phyloP scores from a whole-genome alignment of 352 stramenopile genomes.

The Globisporangium nagaii region DNA sequence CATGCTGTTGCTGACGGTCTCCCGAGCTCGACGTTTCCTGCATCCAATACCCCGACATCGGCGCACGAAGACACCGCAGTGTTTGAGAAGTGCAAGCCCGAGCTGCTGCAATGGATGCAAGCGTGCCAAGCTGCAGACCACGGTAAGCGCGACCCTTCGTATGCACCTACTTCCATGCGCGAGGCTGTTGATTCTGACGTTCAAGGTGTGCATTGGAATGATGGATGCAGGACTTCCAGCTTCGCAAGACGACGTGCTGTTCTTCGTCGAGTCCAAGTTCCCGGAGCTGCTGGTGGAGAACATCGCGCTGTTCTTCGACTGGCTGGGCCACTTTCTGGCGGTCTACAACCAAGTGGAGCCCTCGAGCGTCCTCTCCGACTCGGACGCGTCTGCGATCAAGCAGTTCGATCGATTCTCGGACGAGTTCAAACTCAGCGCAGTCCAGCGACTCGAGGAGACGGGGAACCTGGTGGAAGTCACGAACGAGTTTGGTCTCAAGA shows the following conservation, averaged over 20 bases:
- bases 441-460: conserved; percentile 17
- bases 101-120: conserved; percentile 48
- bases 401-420: conserved; percentile 6
- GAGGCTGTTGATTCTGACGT: too few relatives aligned
- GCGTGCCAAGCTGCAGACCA: conserved; percentile 26
- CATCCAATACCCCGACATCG: not conserved
- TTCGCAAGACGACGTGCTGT: conserved; percentile 51
- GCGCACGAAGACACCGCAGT: not conserved
- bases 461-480: conserved; percentile 29
- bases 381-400: not conserved
- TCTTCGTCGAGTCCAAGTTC: conserved; percentile 57
- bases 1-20: not conserved
- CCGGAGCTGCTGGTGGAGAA: conserved; percentile 53
- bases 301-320: conserved; percentile 45
- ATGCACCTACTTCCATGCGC: not conserved
- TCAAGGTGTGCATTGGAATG: too few relatives aligned
- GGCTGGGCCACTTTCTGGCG: conserved; percentile 40
- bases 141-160: not conserved
- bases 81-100: conserved; percentile 38
- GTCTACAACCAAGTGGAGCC: conserved; percentile 26
- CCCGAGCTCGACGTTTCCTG: not conserved
- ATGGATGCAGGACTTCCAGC: conserved; percentile 9
- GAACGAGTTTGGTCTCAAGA: conserved; percentile 47
- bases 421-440: conserved; percentile 11
- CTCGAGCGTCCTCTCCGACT: conserved; percentile 11